Conservation (phyloP, 345 rosid genomes). For the Ailanthus altissimus region DNA sequence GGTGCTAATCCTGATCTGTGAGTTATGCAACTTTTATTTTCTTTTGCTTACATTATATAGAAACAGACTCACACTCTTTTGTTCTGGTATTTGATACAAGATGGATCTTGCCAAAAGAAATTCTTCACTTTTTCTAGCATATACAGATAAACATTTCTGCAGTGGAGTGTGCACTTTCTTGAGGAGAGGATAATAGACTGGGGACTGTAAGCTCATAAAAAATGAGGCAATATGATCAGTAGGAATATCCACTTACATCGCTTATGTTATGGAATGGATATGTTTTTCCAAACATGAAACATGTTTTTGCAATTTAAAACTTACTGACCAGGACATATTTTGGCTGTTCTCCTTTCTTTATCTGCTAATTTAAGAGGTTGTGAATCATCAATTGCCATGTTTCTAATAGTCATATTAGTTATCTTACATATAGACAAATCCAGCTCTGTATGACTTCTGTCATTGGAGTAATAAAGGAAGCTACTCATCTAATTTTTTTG, state of each 20-base stretch:
- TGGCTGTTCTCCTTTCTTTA: not conserved
- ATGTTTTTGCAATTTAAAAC: not conserved
- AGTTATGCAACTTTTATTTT: constrained; percentile 36
- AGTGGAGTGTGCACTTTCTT: not conserved
- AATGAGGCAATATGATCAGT: not conserved
- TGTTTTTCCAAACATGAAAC: constrained; percentile 6
- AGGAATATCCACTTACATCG: not conserved
- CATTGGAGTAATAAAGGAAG: not conserved
- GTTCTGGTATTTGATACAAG: not conserved
- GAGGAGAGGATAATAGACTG: not conserved
- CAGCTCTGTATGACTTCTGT: not conserved
- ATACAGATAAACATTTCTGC: not conserved
- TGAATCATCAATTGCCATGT: not conserved
- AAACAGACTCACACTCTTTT: constrained; percentile 2
- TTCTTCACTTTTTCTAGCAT: not conserved
- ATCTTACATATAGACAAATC: not conserved
- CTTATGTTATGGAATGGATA: not conserved
- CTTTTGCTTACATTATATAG: constrained; percentile 4
- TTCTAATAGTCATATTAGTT: not conserved
- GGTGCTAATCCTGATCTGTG: constrained; percentile 96
- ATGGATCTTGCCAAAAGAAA: constrained; percentile 1
- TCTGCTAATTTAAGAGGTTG: not conserved
- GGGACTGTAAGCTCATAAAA: constrained; percentile 1
- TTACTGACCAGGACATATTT: not conserved
- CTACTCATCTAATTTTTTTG: not conserved